Evolutionary conservation across 495 filamentous ascomycete genomes (phyloP), one percentile per base, ranked within the genome.

Genomic region (Neurospora hispaniola): DNA sequence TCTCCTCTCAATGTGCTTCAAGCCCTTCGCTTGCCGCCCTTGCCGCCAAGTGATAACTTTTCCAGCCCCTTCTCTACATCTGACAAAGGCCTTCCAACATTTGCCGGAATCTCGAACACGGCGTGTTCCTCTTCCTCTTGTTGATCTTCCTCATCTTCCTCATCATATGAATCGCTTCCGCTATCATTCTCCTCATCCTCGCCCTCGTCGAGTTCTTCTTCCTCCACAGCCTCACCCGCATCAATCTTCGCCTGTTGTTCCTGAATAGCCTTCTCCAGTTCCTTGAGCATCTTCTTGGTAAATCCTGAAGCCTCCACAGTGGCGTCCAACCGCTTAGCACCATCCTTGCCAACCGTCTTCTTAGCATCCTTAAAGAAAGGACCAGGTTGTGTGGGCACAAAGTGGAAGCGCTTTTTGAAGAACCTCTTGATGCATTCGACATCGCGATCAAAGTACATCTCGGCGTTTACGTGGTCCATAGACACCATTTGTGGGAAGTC

Each of bases 401-500:
- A 99, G 75, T 93, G 89, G 83, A 97, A 99, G 71, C 94, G 89
- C 14, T 93, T 85, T 79, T 92, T 84, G 81, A 99, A 98, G 80
- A 96, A 98, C 23, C 89, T 87, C 85, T 97, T 98, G 79, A 99
- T 89, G 81, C 96, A 98, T 76, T 91, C 86, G 43, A 98, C 94
- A 75, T 99, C 96, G 46, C 96, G 90, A 76, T 98, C 92, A 76
- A 98, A 98, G 81, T 98, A 97, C 86, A 93, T 94, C 75, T 94
- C 89, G 71, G 96, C 96, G 79, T 99, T 97, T 14, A 81, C 81
- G 78, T 99, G 96, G 76, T 96, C 93, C 76, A 97, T 91, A n/a
- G 94, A 97, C 3, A 98, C 88, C 91, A 97, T 97, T 82, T 99
- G 96, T 1, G 96, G 96, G 80, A 99, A 99, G 82, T 99, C 96